Base-by-base conservation (phyloP, 108 stramenopile species). In the Licmophora abbreviata region DNA sequence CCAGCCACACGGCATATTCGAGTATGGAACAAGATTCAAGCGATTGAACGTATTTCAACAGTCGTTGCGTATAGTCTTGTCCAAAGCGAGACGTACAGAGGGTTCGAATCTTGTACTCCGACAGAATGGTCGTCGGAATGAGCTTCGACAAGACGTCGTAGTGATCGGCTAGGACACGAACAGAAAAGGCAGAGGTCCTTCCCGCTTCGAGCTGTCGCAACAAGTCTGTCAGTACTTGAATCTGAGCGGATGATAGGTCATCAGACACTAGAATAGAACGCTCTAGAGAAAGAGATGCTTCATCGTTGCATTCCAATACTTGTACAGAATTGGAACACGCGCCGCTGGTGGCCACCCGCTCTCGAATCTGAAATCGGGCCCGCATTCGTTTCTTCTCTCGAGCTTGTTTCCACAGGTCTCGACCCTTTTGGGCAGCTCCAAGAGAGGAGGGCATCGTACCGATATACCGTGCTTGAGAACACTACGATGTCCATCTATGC, bases 1-100 rank as follows among this genome's bases (percentile, higher is more conserved):
- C 81, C 12, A 83, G 8, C 59, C 77, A 62, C 5, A 54, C 59
- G 0, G 88, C 84, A 68, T 79, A 85, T 51, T 85, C 88, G 53
- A 84, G 47, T 8, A 85, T 29, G 17, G 84, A 70, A 21, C 82
- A 66, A 11, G 67, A 62, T 15, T 26, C 51, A 3, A 69, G 27
- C 11, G 54, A 51, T 26, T 61, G 43, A 26, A 64, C 31, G 48
- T 65, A 64, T 4, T 29, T 10, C 41, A 24, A 25, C 14, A 71
- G n/a, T 1, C 5, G 21, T 0, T 38, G 17, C 0, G 71, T 54
- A 22, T 67, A 63, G 1, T 68, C 57, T 10, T 46, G 29, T 25
- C 81, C 81, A 34, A 61, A 76, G 29, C 79, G 66, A 33, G 80
- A 76, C 25, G 62, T 53, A 23, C 37, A 66, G 17, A 58, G 3